Conservation (phyloP, 2,329 filamentous ascomycete species). For the Gaeumannomyces tritici region DNA sequence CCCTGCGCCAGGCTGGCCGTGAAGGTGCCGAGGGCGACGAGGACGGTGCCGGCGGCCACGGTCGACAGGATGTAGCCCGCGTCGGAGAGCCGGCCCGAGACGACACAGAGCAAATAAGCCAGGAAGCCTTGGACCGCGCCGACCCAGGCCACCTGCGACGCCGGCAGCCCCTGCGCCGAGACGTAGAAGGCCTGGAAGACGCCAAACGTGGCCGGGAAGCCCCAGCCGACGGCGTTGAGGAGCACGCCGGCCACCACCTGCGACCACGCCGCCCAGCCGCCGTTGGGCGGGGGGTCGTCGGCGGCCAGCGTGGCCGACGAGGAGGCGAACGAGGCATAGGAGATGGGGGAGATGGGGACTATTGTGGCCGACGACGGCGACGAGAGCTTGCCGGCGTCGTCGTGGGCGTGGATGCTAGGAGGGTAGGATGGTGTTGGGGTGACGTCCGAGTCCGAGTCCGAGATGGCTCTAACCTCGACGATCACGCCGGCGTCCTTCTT, state of each 20-base stretch:
- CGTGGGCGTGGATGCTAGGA: background rate
- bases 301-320: background rate
- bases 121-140: conserved; percentile 40
- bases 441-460: background rate
- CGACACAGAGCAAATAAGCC: conserved; percentile 35
- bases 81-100: conserved; percentile 39
- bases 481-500: background rate
- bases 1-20: conserved; percentile 30
- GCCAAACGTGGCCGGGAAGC: conserved; percentile 37
- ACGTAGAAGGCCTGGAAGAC: conserved; percentile 37
- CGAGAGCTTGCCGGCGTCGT: background rate
- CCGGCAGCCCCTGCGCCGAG: conserved; percentile 20
- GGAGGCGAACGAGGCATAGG: background rate
- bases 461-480: background rate
- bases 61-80: conserved; percentile 35
- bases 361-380: background rate
- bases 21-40: conserved; percentile 37
- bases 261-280: conserved; percentile 37
- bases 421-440: background rate
- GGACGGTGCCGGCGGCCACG: conserved; percentile 26
- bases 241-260: conserved; percentile 38
- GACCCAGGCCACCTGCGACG: conserved; percentile 35
- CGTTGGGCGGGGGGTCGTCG: conserved; percentile 24
- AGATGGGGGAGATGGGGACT: background rate
- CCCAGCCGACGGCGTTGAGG: conserved; percentile 40